A percentile compares a stretch with the other conserved stretches of the same genome.
phyloP scores from a whole-genome alignment of 345 rosid species.

The Euphorbia peplus region DNA sequence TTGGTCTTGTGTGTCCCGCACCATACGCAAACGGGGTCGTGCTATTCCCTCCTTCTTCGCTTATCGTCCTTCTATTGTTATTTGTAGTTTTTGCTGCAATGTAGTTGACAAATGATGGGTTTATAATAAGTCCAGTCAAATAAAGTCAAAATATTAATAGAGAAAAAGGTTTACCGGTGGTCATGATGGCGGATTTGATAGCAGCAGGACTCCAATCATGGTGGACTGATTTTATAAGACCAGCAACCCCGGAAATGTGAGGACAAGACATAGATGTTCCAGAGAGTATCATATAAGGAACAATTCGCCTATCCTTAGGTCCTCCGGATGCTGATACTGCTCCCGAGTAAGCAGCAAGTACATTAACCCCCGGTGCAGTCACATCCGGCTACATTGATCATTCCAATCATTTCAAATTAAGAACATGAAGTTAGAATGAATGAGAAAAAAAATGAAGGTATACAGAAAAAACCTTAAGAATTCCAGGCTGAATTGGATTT shows the following conservation, averaged over 20 bases:
- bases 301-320: background rate
- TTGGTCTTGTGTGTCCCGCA: slow-evolving; percentile 28
- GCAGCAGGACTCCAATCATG: slow-evolving; percentile 48
- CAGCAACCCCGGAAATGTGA: slow-evolving; percentile 35
- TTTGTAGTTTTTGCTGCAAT: slow-evolving; percentile 7
- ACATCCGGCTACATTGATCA: slow-evolving; percentile 37
- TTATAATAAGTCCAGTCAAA: too few species aligned
- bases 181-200: slow-evolving; percentile 45
- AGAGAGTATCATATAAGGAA: slow-evolving; percentile 15
- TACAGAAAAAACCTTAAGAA: slow-evolving; percentile 17
- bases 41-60: background rate
- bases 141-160: too few species aligned
- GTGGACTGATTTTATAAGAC: slow-evolving; percentile 38
- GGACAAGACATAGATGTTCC: slow-evolving; percentile 50
- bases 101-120: too few species aligned
- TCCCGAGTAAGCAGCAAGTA: slow-evolving; percentile 30
- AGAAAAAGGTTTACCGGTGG: slow-evolving; percentile 30
- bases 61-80: slow-evolving; percentile 9
- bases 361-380: slow-evolving; percentile 41
- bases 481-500: background rate
- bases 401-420: too few species aligned
- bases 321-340: slow-evolving; percentile 14
- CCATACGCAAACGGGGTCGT: slow-evolving; percentile 30
- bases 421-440: too few species aligned
- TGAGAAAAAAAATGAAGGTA: too few species aligned